Evolutionary conservation across 306 rosid species (phyloP), one percentile per base, ranked within the genome.

Genomic region (Astragalus membranaceus): DNA sequence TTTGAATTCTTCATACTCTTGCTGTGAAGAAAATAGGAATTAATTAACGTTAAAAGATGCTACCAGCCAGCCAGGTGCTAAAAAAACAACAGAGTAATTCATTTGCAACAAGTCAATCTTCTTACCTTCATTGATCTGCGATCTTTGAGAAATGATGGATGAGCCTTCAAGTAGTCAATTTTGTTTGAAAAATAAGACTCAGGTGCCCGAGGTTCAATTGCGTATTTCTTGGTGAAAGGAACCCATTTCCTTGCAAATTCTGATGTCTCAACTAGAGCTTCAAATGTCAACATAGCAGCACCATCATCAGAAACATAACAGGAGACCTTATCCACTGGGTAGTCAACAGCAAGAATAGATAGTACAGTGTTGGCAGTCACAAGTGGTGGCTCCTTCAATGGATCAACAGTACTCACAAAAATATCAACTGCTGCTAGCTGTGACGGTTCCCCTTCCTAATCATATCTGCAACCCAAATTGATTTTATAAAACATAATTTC

Each of bases 221-320:
- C 79, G 70, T 87, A 88, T 75, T 83, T 90, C 81, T 88, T 94
- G 84, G 82, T 41, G 83, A 90, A 94, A 79, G 98, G 98, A 64
- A 90, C 98, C 98, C 98, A 94, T 78, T 83, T 87, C 83, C 92
- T 85, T 2, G 97, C 92, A 61, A 94, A 94, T 60, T 94, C 97
- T 30, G 98, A 83, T 13, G 98, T 94, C 78, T 94, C 97, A 3
- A 97, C 82, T 20, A 94, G 88, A 26, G 97, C 90, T 83, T 94
- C 98, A 75, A 94, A 94, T n/a, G 98, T 83, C 81, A 94, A 79
- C 98, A 94, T 94, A 74, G 98, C 92, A 47, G 98, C 96, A 78
- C 98, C 98, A 78, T 94, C 98, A 75, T 94, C 98, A 84, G 98
- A 94, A 29, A 94, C 86, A 77, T 94, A 94, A 86, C 98, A 94